Evolutionary conservation across 768 basidiomycete genomes (phyloP), one percentile per base, ranked within the genome.

Genomic region (Phlegmacium glaucopus): DNA sequence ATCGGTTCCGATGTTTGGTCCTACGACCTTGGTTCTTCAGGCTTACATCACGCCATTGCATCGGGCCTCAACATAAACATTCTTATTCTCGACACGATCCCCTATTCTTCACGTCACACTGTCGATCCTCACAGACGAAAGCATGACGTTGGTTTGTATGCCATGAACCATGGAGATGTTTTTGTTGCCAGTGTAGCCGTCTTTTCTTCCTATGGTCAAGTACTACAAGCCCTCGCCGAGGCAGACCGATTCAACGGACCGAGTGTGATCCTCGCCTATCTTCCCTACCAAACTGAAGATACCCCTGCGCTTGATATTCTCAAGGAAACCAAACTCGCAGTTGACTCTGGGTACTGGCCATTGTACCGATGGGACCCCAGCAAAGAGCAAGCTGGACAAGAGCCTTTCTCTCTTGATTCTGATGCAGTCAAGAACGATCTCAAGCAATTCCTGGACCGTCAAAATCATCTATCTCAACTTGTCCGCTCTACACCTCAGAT

Each of bases 1-100:
- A 87, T 99, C 56, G 94, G 95, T 15, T 97, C 94, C 15, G 96
- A 99, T 63, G 89, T 91, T 0, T 98, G 96, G 96, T 88, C 94
- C 0, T 92, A 96, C 63, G 96, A 98, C 67, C 82, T 98, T 35
- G 96, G 95, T 35, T 82, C 92, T 2, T 95, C 93, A 2, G 96
- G 95, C 40, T 74, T 99, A 32, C 95, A 99, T 64, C 96, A 98
- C 57, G 84, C 85, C 58, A 88, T 98, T 45, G 83, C 94, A 15
- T 95, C 94, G 6, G 83, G 86, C 15, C 78, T 94, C 48, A 86
- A 98, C 64, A 75, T 98, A 69, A 99, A 99, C 71, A 81, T 98
- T 48, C 87, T 99, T 64, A 83, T 98, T 54, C 82, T 98, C 60
- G 96, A 99, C 67, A 94, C 88, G 6, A 68, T 86, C 2, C 91